These are phyloP conservation scores for Paramecium bursaria DNA, from an alignment of 73 alveolate species.

Conservation along the genomic window DNA sequence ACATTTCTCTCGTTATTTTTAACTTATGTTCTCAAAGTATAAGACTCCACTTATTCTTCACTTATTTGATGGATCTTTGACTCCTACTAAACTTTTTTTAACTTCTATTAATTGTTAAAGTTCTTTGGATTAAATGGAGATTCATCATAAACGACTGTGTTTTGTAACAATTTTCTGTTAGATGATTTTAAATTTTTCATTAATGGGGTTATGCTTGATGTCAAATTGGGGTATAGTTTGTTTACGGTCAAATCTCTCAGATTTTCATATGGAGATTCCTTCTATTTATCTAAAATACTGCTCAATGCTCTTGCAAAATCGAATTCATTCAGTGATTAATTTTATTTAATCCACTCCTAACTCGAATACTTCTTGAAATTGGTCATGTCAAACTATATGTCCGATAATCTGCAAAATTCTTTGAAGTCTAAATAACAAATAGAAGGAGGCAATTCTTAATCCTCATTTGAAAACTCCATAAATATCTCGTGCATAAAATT, in stretches of 20 bases:
- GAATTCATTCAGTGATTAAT: background rate
- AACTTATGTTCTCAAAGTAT: too few relatives aligned
- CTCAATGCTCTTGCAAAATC: constrained; percentile 19
- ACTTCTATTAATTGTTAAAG: too few relatives aligned
- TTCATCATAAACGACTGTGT: too few relatives aligned
- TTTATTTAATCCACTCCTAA: constrained; percentile 18
- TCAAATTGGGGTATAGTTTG: constrained; percentile 7
- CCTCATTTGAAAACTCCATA: constrained; percentile 57
- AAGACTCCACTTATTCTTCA: too few relatives aligned
- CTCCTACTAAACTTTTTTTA: too few relatives aligned
- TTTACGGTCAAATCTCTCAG: background rate
- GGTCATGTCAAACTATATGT: background rate
- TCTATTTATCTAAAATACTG: background rate
- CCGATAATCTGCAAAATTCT: constrained; percentile 46
- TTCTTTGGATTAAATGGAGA: too few relatives aligned
- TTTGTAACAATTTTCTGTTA: constrained; percentile 3
- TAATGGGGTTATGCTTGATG: background rate
- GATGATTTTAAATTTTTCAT: constrained; percentile 13
- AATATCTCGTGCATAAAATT: constrained; percentile 53
- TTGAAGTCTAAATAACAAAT: constrained; percentile 47
- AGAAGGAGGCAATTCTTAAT: constrained; percentile 17
- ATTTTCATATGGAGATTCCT: background rate
- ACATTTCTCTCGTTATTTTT: too few relatives aligned
- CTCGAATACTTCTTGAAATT: constrained; percentile 12
- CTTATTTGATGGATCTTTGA: too few relatives aligned